These are phyloP conservation scores for Dactylella cylindrospora DNA, from an alignment of 2,329 filamentous ascomycete species.

Conservation along the genomic window DNA sequence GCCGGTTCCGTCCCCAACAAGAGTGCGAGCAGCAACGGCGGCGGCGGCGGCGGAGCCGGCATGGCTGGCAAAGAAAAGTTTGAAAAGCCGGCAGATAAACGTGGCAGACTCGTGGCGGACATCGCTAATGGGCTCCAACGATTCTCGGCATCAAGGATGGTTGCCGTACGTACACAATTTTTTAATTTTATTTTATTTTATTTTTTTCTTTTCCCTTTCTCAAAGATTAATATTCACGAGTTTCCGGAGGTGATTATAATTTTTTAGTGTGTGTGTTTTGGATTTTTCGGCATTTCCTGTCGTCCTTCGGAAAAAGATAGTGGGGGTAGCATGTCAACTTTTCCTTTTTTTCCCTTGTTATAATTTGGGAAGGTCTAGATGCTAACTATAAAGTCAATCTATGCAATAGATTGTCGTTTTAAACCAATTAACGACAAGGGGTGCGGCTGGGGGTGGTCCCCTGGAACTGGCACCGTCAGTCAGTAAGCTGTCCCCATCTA, in stretches of 20 bases:
- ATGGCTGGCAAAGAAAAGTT: slow-evolving; percentile 1
- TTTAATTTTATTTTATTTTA: not conserved
- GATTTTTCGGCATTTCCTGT: too few species aligned
- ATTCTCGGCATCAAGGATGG: slow-evolving; percentile 33
- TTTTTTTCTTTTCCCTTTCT: too few species aligned
- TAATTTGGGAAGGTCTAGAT: too few species aligned
- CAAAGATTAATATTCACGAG: too few species aligned
- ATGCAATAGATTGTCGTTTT: slow-evolving; percentile 26
- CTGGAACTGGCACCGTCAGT: slow-evolving; percentile 35
- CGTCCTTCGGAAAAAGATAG: too few species aligned
- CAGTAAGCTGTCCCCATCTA: slow-evolving; percentile 19
- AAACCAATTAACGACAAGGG: slow-evolving; percentile 33
- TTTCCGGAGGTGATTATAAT: too few species aligned
- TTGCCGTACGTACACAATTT: slow-evolving; percentile 26
- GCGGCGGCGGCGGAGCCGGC: too few species aligned
- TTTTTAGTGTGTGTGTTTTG: too few species aligned
- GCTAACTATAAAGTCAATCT: too few species aligned
- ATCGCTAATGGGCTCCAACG: slow-evolving; percentile 39
- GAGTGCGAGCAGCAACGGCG: not conserved
- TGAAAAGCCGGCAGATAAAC: slow-evolving; percentile 26
- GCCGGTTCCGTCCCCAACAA: slow-evolving; percentile 1
- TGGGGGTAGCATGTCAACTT: too few species aligned
- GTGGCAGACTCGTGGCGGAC: slow-evolving; percentile 30
- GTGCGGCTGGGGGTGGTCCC: slow-evolving; percentile 28
- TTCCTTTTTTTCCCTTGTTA: too few species aligned